Percentiles rank a stretch among this genome's conserved stretches.
These are phyloP conservation scores for Aspergillus floridensis DNA, from an alignment of 2,329 filamentous ascomycete genomes.

Conservation along the genomic window DNA sequence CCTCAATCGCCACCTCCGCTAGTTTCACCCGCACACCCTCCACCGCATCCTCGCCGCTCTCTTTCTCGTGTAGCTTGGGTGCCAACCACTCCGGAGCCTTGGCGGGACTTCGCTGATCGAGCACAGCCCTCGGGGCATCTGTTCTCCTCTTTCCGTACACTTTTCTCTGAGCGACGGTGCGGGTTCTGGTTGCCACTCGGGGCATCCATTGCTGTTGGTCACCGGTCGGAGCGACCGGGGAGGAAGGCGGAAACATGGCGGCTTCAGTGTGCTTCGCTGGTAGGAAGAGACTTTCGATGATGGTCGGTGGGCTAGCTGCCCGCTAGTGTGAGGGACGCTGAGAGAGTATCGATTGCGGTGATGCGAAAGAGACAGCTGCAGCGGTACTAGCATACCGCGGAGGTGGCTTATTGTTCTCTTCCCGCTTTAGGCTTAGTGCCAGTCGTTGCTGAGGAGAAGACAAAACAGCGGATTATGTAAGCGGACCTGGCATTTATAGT, in stretches of 20 bases:
- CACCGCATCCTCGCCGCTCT: slow-evolving; percentile 14
- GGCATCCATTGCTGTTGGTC: slow-evolving; percentile 20
- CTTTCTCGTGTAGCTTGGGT: neutral
- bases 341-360: neutral
- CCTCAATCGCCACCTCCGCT: slow-evolving; percentile 26
- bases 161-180: slow-evolving; percentile 25
- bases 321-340: neutral
- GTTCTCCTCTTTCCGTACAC: slow-evolving; percentile 38
- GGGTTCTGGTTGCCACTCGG: slow-evolving; percentile 25
- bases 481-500: neutral
- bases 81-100: slow-evolving; percentile 4
- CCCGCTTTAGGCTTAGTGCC: slow-evolving; percentile 24
- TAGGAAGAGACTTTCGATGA: neutral
- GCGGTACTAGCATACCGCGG: neutral
- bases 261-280: neutral
- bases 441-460: slow-evolving; percentile 28
- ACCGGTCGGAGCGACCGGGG: slow-evolving; percentile 11
- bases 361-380: neutral
- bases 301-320: neutral
- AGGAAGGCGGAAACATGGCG: slow-evolving; percentile 17
- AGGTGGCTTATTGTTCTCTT: slow-evolving; percentile 28
- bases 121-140: slow-evolving; percentile 36
- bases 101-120: slow-evolving; percentile 31
- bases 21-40: slow-evolving; percentile 27
- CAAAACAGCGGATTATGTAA: slow-evolving; percentile 8